A percentile compares a stretch with the other conserved stretches of the same genome.
phyloP scores from a whole-genome alignment of 1,139 yeast species.

The Hemisphaericaspora xylofermentans region DNA sequence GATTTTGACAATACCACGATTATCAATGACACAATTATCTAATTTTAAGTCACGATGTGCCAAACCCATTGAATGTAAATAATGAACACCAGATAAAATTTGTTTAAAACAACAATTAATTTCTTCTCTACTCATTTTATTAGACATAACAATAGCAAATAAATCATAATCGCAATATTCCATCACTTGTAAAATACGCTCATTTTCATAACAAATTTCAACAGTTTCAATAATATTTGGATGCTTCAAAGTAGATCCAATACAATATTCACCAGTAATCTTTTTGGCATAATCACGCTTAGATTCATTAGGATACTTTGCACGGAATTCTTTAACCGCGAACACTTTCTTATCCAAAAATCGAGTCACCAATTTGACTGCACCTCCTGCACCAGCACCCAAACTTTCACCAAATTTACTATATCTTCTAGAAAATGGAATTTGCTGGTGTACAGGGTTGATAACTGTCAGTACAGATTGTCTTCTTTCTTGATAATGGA shows the following conservation, averaged over 20 bases:
- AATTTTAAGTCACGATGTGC: conserved; percentile 91
- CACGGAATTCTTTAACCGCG: conserved; percentile 91
- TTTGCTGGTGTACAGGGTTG: conserved; percentile 25
- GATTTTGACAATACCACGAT: conserved; percentile 80
- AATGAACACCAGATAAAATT: conserved; percentile 75
- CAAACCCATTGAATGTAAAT: conserved; percentile 82
- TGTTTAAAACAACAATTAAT: conserved; percentile 90
- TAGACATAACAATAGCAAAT: conserved; percentile 94
- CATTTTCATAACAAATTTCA: conserved; percentile 88
- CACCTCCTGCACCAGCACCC: conserved; percentile 97
- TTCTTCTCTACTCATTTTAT: conserved; percentile 83
- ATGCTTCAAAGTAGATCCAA: conserved; percentile 87
- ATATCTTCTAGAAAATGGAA: conserved; percentile 72
- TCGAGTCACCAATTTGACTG: conserved; percentile 75
- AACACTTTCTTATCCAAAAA: conserved; percentile 67
- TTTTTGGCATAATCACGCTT: conserved; percentile 89
- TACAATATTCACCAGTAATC: conserved; percentile 93
- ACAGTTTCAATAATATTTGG: conserved; percentile 89
- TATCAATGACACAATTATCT: conserved; percentile 89
- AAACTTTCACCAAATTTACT: conserved; percentile 80
- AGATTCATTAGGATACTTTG: conserved; percentile 71
- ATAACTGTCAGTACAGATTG: conserved; percentile 37
- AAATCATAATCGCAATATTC: conserved; percentile 92
- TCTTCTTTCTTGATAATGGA: conserved; percentile 37
- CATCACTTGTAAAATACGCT: conserved; percentile 87